Evolutionary conservation across 2,329 filamentous ascomycete genomes (phyloP).

Genomic region (Cytospora chrysosperma): DNA sequence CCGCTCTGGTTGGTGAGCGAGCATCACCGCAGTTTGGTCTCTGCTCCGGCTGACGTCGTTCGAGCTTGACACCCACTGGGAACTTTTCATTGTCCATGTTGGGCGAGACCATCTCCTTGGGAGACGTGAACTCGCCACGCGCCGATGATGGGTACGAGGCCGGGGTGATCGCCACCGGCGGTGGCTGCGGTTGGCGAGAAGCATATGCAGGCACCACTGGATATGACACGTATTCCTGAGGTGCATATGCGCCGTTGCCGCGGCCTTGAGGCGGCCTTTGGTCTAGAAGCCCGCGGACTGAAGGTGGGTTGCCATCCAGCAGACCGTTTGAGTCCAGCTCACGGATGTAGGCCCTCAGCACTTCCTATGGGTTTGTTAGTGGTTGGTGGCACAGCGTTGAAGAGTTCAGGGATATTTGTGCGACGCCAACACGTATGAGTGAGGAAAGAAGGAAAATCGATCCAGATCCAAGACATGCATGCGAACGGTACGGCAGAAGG

Average conservation of each 20-base stretch:
- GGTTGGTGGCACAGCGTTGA: slow-evolving; percentile 8
- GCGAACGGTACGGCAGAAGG: slow-evolving; percentile 3
- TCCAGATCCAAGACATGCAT: slow-evolving; percentile 13
- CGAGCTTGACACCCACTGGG: slow-evolving; percentile 39
- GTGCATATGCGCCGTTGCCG: slow-evolving; percentile 25
- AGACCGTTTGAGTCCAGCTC: slow-evolving; percentile 53
- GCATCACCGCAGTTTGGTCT: slow-evolving; percentile 7
- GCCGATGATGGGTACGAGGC: slow-evolving; percentile 26
- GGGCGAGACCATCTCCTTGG: slow-evolving; percentile 39
- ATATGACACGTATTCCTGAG: slow-evolving; percentile 31
- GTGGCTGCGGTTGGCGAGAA: slow-evolving; percentile 23
- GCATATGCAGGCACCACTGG: slow-evolving; percentile 27
- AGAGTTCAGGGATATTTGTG: slow-evolving; percentile 26
- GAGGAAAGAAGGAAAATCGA: slow-evolving; percentile 4
- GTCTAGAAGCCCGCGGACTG: slow-evolving; percentile 54
- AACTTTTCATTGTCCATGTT: slow-evolving; percentile 42
- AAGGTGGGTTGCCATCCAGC: slow-evolving; percentile 45
- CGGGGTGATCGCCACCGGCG: slow-evolving; percentile 25
- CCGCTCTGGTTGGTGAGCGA: slow-evolving; percentile 20
- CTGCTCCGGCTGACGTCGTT: slow-evolving; percentile 35
- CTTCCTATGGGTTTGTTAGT: slow-evolving; percentile 44
- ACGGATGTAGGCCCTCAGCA: slow-evolving; percentile 60
- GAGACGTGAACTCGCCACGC: slow-evolving; percentile 28
- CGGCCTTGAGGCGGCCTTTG: slow-evolving; percentile 34
- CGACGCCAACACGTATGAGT: slow-evolving; percentile 14